Conservation (phyloP, 2,329 filamentous ascomycete genomes). For the Xylariaceae sp. region DNA sequence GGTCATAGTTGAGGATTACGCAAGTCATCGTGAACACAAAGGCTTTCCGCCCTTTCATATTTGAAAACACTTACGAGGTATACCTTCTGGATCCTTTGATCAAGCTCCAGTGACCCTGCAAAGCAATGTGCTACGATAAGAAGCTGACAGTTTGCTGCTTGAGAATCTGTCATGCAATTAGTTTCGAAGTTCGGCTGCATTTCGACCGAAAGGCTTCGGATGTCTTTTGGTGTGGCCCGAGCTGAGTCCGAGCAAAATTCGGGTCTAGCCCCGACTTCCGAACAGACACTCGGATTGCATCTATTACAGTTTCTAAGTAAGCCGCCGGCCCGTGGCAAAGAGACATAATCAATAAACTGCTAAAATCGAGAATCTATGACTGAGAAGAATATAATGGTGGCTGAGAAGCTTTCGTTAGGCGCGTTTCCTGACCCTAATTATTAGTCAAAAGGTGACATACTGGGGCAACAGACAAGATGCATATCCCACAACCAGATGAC, state of each 20-base stretch:
- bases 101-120: conserved; percentile 1
- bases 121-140: conserved; percentile 3
- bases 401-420: conserved; percentile 7
- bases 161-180: conserved; percentile 10
- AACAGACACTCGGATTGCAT: conserved; percentile 10
- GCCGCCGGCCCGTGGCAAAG: background rate
- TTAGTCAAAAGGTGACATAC: background rate
- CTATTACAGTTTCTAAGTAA: conserved; percentile 10
- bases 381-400: conserved; percentile 21
- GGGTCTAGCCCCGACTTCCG: conserved; percentile 22
- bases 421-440: background rate
- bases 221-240: conserved; percentile 15
- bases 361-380: background rate
- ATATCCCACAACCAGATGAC: conserved; percentile 23
- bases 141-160: conserved; percentile 18
- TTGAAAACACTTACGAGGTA: background rate
- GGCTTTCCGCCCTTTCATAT: conserved; percentile 1
- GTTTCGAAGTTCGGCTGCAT: conserved; percentile 2
- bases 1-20: background rate
- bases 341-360: background rate
- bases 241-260: conserved; percentile 3
- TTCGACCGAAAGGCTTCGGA: conserved; percentile 10
- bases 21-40: background rate
- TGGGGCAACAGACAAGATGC: conserved; percentile 5
- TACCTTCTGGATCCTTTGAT: conserved; percentile 1